Base-by-base conservation (phyloP, 2,329 filamentous ascomycete species). In the Penicillium sp. region DNA sequence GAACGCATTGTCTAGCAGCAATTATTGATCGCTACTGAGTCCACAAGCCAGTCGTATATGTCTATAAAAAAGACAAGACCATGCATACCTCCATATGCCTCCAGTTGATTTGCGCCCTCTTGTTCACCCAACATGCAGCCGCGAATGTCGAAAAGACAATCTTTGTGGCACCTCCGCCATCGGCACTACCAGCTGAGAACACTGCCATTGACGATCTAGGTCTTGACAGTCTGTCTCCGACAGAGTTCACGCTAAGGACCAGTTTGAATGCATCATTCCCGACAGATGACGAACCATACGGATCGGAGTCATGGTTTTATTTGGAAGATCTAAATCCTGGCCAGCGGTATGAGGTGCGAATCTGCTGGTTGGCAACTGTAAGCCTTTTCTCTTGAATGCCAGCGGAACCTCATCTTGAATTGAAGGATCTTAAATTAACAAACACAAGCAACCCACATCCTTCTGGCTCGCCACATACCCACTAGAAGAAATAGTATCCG, bases 351-450 rank as follows among this genome's bases (percentile, higher is more conserved):
- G 94, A 99, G 77, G 82, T 96, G 49, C 86, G 94, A 55, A 81
- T 97, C 59, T 97, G 93, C 76, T 99, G 93, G 92, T 81, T 91
- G 59, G 94, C 94, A 42, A 94, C 88, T 59, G 93, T 96, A 81
- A 74, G 89, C 81, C 30, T 45, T 48, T 38, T 16, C 18, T n/a
- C 47, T 5, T 50, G 46, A 14, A 48, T 58, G 7, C 40, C 8
- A 12, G 20, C 40, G n/a, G 18, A 40, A 14, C 43, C 28, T 47
- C 3, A 8, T 52, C 4, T 16, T 7, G 26, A 54, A 11, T n/a
- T 23, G 21, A 20, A 24, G 11, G 8, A 14, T 8, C 5, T n/a
- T 23, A 5, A 30, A 14, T 9, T 50, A 26, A 48, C 26, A 9
- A 46, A 7, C 14, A 20, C 3, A 60, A 97, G 92, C 88, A 96